These are phyloP conservation scores for Quercus glauca DNA, from an alignment of 306 rosid species.

Conservation along the genomic window DNA sequence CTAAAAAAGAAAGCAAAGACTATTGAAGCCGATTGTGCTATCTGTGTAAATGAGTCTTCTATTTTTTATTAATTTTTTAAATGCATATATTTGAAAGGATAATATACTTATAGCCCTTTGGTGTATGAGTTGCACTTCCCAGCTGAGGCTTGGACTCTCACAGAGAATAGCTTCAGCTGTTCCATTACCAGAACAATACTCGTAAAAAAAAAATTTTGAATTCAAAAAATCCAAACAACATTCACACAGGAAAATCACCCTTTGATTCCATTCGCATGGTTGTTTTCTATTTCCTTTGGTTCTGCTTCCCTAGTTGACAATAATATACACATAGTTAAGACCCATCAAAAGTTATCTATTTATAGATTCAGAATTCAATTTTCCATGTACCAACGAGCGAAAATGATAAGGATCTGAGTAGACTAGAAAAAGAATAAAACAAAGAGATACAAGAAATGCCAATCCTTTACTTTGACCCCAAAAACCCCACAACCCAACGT, in stretches of 20 bases:
- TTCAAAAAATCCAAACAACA: slow-evolving; percentile 19
- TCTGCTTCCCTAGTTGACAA: neutral
- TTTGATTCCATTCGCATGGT: neutral
- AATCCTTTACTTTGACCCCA: slow-evolving; percentile 38
- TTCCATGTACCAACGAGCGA: slow-evolving; percentile 6
- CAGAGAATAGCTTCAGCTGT: neutral
- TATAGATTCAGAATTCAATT: neutral
- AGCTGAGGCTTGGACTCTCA: neutral
- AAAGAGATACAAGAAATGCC: slow-evolving; percentile 30
- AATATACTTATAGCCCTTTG: neutral
- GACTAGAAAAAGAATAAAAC: slow-evolving; percentile 36
- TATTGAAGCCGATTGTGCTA: no score
- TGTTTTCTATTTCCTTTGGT: neutral
- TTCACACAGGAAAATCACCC: slow-evolving; percentile 14
- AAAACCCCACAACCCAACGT: neutral
- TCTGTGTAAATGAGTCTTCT: no score
- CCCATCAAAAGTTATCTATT: neutral
- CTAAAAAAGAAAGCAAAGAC: no score
- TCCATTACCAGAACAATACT: neutral
- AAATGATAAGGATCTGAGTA: slow-evolving; percentile 5
- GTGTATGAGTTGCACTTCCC: neutral
- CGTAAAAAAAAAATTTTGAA: neutral
- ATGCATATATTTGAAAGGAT: no score
- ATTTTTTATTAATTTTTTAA: no score
- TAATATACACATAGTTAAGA: neutral